Evolutionary conservation across 2,329 filamentous ascomycete species (phyloP).

Genomic region (Colletotrichum sp.): DNA sequence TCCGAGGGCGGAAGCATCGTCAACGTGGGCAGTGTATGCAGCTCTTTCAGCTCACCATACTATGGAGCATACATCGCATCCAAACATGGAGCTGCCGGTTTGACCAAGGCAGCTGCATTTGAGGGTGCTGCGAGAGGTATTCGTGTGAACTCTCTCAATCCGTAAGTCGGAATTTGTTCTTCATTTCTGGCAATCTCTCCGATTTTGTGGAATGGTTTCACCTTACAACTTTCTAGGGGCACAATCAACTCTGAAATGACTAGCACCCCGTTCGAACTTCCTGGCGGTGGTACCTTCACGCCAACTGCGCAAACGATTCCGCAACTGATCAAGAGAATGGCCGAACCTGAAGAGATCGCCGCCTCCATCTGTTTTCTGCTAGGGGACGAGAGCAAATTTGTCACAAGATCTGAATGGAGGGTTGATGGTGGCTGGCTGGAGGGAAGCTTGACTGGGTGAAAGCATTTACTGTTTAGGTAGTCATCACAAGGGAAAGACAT

Average conservation of each 20-base stretch:
- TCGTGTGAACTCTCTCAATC: conserved; percentile 24
- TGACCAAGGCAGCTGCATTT: conserved; percentile 42
- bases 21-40: conserved; percentile 43
- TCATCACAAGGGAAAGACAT: not conserved
- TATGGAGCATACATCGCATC: conserved; percentile 36
- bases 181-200: no score
- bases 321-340: conserved; percentile 31
- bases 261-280: conserved; percentile 28
- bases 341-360: conserved; percentile 32
- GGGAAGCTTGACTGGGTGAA: conserved; percentile 36
- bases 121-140: conserved; percentile 35
- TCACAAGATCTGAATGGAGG: conserved; percentile 26
- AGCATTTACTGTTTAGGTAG: fast-evolving
- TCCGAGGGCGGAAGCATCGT: conserved; percentile 47
- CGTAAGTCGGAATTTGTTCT: not conserved
- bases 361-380: conserved; percentile 33
- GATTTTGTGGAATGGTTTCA: no score
- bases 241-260: conserved; percentile 33
- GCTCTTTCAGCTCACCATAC: conserved; percentile 27
- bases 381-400: conserved; percentile 35
- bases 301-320: conserved; percentile 19
- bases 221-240: conserved; percentile 19
- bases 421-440: conserved; percentile 44
- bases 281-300: conserved; percentile 9
- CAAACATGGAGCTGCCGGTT: conserved; percentile 44